A percentile compares a stretch with the other conserved stretches of the same genome.
These are phyloP conservation scores for Clarireedia hainanense DNA, from an alignment of 2,329 filamentous ascomycete genomes.

Conservation along the genomic window DNA sequence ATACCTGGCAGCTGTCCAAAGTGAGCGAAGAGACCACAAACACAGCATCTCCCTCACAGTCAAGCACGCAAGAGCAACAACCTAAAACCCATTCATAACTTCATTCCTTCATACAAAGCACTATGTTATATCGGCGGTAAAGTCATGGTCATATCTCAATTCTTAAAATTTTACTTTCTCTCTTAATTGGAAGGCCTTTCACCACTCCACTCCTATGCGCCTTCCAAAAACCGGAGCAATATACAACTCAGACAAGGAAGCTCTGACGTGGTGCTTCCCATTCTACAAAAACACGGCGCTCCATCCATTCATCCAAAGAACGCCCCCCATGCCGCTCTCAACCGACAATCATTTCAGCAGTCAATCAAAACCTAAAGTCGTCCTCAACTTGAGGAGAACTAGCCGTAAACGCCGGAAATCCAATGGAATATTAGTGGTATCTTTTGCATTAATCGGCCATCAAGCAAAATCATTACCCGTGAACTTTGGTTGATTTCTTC, in stretches of 20 bases:
- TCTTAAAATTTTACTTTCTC: not conserved
- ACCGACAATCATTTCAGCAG: slow-evolving; percentile 1
- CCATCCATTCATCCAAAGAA: not conserved
- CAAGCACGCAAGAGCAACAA: too few species aligned
- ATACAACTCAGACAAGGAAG: slow-evolving; percentile 4
- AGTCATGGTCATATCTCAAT: not conserved
- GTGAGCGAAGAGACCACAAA: too few species aligned
- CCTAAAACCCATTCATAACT: too few species aligned
- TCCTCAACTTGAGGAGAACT: not conserved
- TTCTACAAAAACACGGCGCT: not conserved
- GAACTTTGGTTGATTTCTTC: slow-evolving; percentile 61
- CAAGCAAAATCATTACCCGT: slow-evolving; percentile 23
- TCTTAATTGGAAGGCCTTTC: too few species aligned
- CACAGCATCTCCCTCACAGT: too few species aligned
- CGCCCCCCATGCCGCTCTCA: not conserved
- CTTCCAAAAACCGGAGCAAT: slow-evolving; percentile 3
- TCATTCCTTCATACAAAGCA: too few species aligned
- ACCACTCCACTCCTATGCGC: not conserved
- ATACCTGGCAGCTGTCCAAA: too few species aligned
- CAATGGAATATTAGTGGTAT: slow-evolving; percentile 7
- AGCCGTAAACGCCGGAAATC: slow-evolving; percentile 4
- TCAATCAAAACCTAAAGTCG: not conserved
- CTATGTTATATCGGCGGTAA: too few species aligned
- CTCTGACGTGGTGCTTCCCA: not conserved
- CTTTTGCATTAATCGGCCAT: slow-evolving; percentile 2